Percentiles rank a stretch among this genome's conserved stretches.
These are phyloP conservation scores for Alternaria brassicicola DNA, from an alignment of 2,329 filamentous ascomycete species.

Conservation along the genomic window DNA sequence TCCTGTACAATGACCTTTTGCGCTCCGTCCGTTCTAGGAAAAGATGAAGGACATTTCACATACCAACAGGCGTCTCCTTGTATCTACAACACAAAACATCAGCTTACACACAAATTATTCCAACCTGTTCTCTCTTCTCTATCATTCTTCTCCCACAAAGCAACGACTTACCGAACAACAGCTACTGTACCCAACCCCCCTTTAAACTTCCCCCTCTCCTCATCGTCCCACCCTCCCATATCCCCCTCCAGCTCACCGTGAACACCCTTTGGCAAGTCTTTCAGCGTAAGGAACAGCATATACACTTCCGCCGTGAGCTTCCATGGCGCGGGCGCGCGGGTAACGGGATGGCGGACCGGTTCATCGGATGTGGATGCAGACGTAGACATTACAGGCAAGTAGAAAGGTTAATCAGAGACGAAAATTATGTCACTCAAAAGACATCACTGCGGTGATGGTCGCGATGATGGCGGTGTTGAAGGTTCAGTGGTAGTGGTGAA, in stretches of 20 bases:
- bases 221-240: constrained; percentile 23
- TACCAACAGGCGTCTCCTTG: constrained; percentile 41
- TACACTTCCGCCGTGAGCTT: constrained; percentile 34
- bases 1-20: neutral
- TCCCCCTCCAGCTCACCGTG: constrained; percentile 35
- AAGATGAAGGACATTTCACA: constrained; percentile 16
- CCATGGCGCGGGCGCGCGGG: constrained; percentile 33
- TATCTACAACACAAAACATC: constrained; percentile 14
- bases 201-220: constrained; percentile 28
- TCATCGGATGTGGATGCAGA: neutral
- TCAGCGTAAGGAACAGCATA: constrained; percentile 32
- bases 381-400: neutral
- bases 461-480: no score
- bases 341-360: constrained; percentile 28
- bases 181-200: constrained; percentile 38
- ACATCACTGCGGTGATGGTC: no score
- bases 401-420: neutral
- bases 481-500: no score
- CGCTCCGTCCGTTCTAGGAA: no score
- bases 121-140: neutral
- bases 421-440: neutral
- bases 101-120: neutral
- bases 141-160: neutral
- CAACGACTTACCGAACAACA: constrained; percentile 25
- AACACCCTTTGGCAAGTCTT: constrained; percentile 28